These are phyloP conservation scores for Synchytrium microbalum DNA, from an alignment of 371 early-diverging fungal species.

Conservation along the genomic window DNA sequence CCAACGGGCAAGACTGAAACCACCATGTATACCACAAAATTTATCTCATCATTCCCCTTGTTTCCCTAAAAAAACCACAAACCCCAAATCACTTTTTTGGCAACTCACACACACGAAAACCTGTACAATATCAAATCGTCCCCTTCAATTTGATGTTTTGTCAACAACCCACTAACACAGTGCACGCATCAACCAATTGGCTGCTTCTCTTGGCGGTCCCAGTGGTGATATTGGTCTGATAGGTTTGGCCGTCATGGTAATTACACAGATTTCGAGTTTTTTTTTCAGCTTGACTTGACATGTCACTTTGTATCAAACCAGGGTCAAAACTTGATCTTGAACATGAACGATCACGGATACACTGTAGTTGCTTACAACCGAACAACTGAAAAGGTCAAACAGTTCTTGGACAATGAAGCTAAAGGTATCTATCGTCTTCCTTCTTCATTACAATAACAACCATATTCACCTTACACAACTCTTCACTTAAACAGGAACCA, in stretches of 20 bases:
- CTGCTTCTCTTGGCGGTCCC: neutral
- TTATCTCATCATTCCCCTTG: no score
- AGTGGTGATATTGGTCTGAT: conserved; percentile 98
- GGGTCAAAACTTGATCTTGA: conserved; percentile 98
- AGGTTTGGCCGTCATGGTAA: conserved; percentile 99
- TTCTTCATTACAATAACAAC: conserved; percentile 10
- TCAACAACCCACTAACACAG: neutral
- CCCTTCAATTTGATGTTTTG: no score
- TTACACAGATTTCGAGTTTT: conserved; percentile 3
- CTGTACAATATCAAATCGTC: no score
- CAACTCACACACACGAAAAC: no score
- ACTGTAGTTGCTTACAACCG: conserved; percentile 92
- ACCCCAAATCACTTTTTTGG: no score
- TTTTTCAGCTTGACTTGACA: neutral
- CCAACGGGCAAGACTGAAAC: no score
- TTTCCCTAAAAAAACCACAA: no score
- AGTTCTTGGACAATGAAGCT: conserved; percentile 90
- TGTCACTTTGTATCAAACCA: conserved; percentile 27
- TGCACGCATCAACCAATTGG: neutral
- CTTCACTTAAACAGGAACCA: conserved; percentile 74
- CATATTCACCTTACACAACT: neutral
- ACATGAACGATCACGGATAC: conserved; percentile 97
- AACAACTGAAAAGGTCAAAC: conserved; percentile 89
- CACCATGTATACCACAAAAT: no score
- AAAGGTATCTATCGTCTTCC: conserved; percentile 55